These are phyloP conservation scores for Kregervanrija fluxuum DNA, from an alignment of 805 yeast genomes.

Conservation along the genomic window DNA sequence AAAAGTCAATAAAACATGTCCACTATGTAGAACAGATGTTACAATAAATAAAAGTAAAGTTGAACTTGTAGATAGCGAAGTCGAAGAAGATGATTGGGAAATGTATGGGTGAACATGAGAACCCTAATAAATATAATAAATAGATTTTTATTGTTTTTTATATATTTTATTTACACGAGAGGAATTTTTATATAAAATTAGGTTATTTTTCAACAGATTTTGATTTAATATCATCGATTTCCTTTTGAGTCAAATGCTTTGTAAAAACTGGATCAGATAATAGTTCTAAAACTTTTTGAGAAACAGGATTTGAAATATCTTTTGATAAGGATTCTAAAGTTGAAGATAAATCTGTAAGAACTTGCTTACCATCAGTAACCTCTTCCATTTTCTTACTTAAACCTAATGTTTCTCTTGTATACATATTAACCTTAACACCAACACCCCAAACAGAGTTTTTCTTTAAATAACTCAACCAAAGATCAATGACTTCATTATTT, in stretches of 20 bases:
- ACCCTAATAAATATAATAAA: not conserved
- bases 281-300: conserved; percentile 62
- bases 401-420: conserved; percentile 43
- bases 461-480: conserved; percentile 70
- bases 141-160: not conserved
- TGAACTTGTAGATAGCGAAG: conserved; percentile 39
- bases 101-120: conserved; percentile 52
- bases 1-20: conserved; percentile 67
- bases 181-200: conserved; percentile 1
- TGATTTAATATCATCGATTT: conserved; percentile 15
- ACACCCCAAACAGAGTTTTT: conserved; percentile 78
- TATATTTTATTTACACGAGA: conserved; percentile 1
- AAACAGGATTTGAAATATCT: conserved; percentile 35
- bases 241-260: conserved; percentile 34
- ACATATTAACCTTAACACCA: conserved; percentile 70
- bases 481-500: conserved; percentile 74
- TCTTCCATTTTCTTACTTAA: conserved; percentile 34
- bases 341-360: conserved; percentile 15
- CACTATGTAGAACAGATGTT: conserved; percentile 76
- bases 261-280: conserved; percentile 67
- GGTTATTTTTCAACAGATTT: not conserved
- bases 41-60: conserved; percentile 38
- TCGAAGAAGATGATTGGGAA: conserved; percentile 69
- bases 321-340: conserved; percentile 19
- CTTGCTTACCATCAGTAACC: conserved; percentile 15